These are phyloP conservation scores for Chaetomium globosum DNA, from an alignment of 2,329 filamentous ascomycete genomes.

Conservation along the genomic window DNA sequence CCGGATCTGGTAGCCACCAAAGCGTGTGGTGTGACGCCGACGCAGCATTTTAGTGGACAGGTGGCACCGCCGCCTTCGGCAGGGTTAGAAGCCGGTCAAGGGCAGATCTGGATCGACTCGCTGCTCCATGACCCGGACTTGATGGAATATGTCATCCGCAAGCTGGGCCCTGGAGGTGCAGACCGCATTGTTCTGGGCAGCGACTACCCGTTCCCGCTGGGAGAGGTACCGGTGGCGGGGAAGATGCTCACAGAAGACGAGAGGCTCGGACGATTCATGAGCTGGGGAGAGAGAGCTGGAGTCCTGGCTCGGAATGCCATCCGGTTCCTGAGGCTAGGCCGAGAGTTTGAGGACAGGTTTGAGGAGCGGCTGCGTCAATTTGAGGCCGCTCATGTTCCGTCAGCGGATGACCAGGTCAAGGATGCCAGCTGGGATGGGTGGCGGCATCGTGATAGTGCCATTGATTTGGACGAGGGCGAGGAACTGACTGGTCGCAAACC, in stretches of 20 bases:
- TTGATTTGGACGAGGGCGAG: slow-evolving; percentile 22
- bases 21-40: slow-evolving; percentile 40
- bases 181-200: slow-evolving; percentile 42
- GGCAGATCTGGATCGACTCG: slow-evolving; percentile 43
- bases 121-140: slow-evolving; percentile 44
- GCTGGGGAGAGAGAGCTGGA: slow-evolving; percentile 40
- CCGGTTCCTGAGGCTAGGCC: slow-evolving; percentile 39
- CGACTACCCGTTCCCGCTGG: slow-evolving; percentile 45
- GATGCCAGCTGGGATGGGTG: slow-evolving; percentile 15
- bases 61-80: not conserved
- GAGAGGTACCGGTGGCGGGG: slow-evolving; percentile 43
- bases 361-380: slow-evolving; percentile 35
- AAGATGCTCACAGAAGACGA: slow-evolving; percentile 41
- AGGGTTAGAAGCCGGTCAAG: slow-evolving; percentile 18
- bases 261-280: slow-evolving; percentile 38
- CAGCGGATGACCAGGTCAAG: not conserved
- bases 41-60: slow-evolving; percentile 36
- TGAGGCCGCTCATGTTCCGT: not conserved
- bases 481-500: not conserved
- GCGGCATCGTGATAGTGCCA: slow-evolving; percentile 25
- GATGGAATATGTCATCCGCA: slow-evolving; percentile 42
- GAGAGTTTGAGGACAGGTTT: slow-evolving; percentile 36
- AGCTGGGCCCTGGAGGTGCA: slow-evolving; percentile 38
- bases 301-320: slow-evolving; percentile 43
- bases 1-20: slow-evolving; percentile 42